Evolutionary conservation across 768 basidiomycete species (phyloP), one percentile per base, ranked within the genome.

Genomic region (Russula ochroleuca): DNA sequence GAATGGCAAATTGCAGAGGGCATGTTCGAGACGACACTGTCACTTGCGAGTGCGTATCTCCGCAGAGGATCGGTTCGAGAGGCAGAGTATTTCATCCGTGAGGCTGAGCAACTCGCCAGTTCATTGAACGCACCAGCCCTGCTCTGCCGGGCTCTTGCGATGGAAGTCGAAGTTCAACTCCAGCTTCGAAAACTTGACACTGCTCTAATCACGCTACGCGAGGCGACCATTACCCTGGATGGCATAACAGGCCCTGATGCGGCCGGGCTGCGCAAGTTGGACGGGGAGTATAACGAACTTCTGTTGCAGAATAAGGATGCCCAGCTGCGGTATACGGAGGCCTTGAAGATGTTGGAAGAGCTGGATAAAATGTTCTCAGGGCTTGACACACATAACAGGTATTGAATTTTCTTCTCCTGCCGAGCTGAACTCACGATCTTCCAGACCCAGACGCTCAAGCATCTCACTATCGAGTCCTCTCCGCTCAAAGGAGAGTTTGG

Each of bases 1-100:
- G 86, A 92, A 67, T 94, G 91, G 91, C 80, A 86, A 1, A 77
- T 93, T 13, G 83, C 87, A 3, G 85, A 90, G 69, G 86, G 85
- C 13, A 79, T 96, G 5, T 75, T 94, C 5, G 75, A 77, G 0
- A 84, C 86, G 0, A 75, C 90, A 3, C 82, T 95, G 62, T 78
- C 83, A 2, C 77, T 96, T 8, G 78, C 83, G 0, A 79, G 84
- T 9, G 78, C 82, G 0, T 92, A 94, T 68, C 78, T 85, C 21
- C 72, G 76, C 0, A 83, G 92, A 19, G 96, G 96, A 0, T 92
- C 94, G 6, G 83, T 86, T 3, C 83, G 88, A 23, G 93, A 95
- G 69, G 86, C 92, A 2, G 86, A 92, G 64, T 94, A 89, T 69
- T 96, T 94, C 71, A 80, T 87, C 0, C 79, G 87, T 45, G 88